Evolutionary conservation across 768 basidiomycete genomes (phyloP).

Genomic region (Naematelia aurantialba): DNA sequence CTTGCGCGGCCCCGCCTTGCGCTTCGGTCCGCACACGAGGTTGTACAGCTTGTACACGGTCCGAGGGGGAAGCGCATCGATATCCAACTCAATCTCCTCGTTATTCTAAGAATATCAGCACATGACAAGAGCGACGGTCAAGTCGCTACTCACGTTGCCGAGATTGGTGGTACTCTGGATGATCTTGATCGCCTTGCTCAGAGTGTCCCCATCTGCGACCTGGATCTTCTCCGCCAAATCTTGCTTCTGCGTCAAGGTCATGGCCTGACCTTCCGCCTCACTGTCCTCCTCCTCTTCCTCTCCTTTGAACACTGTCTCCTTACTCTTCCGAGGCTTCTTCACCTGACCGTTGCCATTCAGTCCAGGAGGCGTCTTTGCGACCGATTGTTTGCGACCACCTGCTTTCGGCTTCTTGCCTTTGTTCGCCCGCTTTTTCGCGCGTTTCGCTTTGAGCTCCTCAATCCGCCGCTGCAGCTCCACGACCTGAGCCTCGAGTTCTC

Average conservation of each 20-base stretch:
- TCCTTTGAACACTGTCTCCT: slow-evolving; percentile 29
- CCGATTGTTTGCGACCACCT: slow-evolving; percentile 29
- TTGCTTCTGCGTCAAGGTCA: slow-evolving; percentile 96
- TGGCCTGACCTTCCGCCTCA: slow-evolving; percentile 38
- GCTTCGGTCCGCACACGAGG: slow-evolving; percentile 62
- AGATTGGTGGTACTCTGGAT: slow-evolving; percentile 94
- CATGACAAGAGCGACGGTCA: background rate
- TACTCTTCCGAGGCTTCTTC: slow-evolving; percentile 40
- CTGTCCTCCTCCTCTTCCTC: slow-evolving; percentile 35
- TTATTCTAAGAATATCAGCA: slow-evolving; percentile 31
- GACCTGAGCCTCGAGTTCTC: slow-evolving; percentile 27
- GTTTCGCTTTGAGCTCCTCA: slow-evolving; percentile 18
- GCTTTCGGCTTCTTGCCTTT: slow-evolving; percentile 23
- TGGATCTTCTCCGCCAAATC: slow-evolving; percentile 92
- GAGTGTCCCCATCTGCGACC: slow-evolving; percentile 71
- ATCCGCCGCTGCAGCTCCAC: slow-evolving; percentile 24
- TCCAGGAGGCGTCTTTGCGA: slow-evolving; percentile 29
- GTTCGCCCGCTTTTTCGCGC: slow-evolving; percentile 12
- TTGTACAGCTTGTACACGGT: slow-evolving; percentile 94
- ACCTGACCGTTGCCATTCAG: slow-evolving; percentile 35
- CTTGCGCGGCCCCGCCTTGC: slow-evolving; percentile 53
- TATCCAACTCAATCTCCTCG: slow-evolving; percentile 98
- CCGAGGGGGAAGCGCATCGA: slow-evolving; percentile 77
- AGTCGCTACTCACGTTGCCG: slow-evolving; percentile 68
- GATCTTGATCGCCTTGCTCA: slow-evolving; percentile 88